Base-by-base conservation (phyloP, 192 early-diverging fungal species). In the Podochytrium sp. region DNA sequence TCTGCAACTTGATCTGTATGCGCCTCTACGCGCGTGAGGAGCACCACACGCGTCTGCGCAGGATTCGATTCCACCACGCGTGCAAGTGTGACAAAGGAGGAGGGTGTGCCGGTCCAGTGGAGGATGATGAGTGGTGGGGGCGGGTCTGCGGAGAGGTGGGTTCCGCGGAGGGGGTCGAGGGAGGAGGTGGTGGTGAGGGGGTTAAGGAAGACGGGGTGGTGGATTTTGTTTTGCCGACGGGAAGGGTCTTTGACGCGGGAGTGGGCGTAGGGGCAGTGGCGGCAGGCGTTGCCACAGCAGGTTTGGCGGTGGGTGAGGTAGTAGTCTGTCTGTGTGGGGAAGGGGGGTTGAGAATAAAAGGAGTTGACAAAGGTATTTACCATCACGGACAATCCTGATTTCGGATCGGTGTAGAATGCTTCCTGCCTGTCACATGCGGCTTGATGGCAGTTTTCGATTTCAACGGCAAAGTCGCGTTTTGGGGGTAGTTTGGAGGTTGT, bases 281-380 rank as follows among this genome's bases (percentile, higher is more conserved):
- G 38, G 23, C 63, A 65, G 5, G 63, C 63, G 30, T 65, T 65
- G 6, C 63, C 63, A 65, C 63, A 65, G 41, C 63, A 65, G 7
- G 20, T 10, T 65, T 65, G 38, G 2, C 63, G 39, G 23, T 65
- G 41, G 0, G 18, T 47, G 42, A 65, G 63, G 29, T 65, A 65
- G 12, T 35, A 47, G 20, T 25, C 63, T 7, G 63, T 65, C n/a
- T n/a, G n/a, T n/a, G n/a, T n/a, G n/a, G n/a, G n/a, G n/a, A n/a
- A n/a, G n/a, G n/a, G n/a, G n/a, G n/a, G n/a, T n/a, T n/a, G n/a
- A n/a, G n/a, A n/a, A n/a, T n/a, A n/a, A n/a, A n/a, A n/a, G n/a
- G n/a, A n/a, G n/a, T n/a, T n/a, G n/a, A n/a, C n/a, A n/a, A n/a
- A n/a, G n/a, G n/a, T n/a, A n/a, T n/a, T n/a, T n/a, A n/a, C n/a